Conservation (phyloP, 129 eudicot species). For the carrot (Daucus carota) region DNA sequence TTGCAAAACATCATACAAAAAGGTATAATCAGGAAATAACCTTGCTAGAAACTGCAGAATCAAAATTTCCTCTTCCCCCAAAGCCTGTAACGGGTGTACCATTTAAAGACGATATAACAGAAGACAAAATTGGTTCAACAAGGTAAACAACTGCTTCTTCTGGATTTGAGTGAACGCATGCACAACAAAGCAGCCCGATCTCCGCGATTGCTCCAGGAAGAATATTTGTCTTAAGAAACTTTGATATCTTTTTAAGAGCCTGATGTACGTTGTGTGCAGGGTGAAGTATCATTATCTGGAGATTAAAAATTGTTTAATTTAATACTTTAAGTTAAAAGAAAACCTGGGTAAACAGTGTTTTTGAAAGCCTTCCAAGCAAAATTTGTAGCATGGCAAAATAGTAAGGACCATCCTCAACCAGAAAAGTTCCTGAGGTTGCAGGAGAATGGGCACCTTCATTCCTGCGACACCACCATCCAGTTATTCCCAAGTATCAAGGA, state of each 20-base stretch:
- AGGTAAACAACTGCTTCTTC: conserved; percentile 67
- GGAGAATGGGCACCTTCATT: conserved; percentile 71
- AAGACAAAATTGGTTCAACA: conserved; percentile 66
- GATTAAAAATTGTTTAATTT: background rate
- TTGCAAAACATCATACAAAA: conserved; percentile 1
- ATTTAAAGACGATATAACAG: conserved; percentile 67
- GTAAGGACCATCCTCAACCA: conserved; percentile 95
- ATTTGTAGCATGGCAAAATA: conserved; percentile 93
- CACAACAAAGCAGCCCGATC: conserved; percentile 96
- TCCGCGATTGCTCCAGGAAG: conserved; percentile 98
- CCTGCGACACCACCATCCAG: conserved; percentile 36
- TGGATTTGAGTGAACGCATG: conserved; percentile 88
- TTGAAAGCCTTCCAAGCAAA: conserved; percentile 86
- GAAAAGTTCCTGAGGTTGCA: conserved; percentile 82
- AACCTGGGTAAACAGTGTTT: conserved; percentile 81
- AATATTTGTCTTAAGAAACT: conserved; percentile 81
- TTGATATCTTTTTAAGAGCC: conserved; percentile 90
- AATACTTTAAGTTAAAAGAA: background rate
- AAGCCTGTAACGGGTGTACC: conserved; percentile 81
- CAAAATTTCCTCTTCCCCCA: conserved; percentile 58
- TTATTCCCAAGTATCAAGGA: background rate
- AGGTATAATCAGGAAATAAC: conserved; percentile 22
- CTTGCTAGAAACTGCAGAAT: conserved; percentile 43
- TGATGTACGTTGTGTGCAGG: conserved; percentile 22
- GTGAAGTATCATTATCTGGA: conserved; percentile 5